A percentile compares a stretch with the other conserved stretches of the same genome.
Evolutionary conservation across 225 moss, liverwort and hornwort species (phyloP).

Genomic region (Climacium dendroides): DNA sequence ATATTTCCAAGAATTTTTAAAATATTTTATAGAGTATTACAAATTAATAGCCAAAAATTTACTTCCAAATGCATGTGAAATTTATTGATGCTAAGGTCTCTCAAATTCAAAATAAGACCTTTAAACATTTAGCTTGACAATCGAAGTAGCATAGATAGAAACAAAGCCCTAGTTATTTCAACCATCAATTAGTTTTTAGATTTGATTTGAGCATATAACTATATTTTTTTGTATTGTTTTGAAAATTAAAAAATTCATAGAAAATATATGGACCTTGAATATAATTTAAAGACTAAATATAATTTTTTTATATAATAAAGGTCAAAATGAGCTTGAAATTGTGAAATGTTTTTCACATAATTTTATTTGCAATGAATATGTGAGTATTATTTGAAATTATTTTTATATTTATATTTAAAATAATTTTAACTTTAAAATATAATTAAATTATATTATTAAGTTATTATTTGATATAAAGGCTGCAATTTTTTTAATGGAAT

Average conservation of each 20-base stretch:
- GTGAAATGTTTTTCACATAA: too few species aligned
- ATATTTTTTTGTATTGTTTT: background rate
- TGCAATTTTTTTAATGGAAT: too few species aligned
- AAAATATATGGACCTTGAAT: background rate
- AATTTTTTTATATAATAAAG: too few species aligned
- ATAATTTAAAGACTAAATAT: too few species aligned
- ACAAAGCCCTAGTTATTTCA: accelerated
- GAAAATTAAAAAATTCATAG: background rate
- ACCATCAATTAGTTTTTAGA: background rate
- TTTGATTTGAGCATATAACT: background rate
- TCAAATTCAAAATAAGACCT: too few species aligned
- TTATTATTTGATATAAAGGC: background rate
- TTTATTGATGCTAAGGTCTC: too few species aligned
- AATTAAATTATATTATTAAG: too few species aligned
- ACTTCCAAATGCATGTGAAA: too few species aligned
- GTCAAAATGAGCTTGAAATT: background rate
- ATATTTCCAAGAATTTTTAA: background rate
- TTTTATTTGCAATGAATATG: background rate
- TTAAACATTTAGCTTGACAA: accelerated
- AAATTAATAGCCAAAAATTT: background rate
- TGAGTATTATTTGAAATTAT: too few species aligned
- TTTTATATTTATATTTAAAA: too few species aligned
- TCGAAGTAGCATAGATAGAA: accelerated
- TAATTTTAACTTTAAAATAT: too few species aligned
- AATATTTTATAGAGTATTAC: too few species aligned